Percentiles rank a stretch among this genome's conserved stretches.
Conservation (phyloP, 2,329 filamentous ascomycete genomes). For the Stachybotrys echinatus region DNA sequence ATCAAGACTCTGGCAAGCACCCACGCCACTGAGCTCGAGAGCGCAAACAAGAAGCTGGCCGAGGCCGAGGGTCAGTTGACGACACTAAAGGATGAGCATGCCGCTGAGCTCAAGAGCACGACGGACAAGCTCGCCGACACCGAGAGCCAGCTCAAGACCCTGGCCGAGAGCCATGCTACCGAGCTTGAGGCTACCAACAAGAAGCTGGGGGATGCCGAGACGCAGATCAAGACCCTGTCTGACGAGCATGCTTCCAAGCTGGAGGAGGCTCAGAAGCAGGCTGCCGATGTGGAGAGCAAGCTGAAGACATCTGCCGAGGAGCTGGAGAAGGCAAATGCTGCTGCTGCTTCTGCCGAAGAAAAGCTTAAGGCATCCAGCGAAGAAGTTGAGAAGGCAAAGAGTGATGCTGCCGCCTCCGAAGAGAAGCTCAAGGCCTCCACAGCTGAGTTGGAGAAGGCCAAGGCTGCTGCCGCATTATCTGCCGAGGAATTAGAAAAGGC, state of each 20-base stretch:
- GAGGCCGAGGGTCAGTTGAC: background rate
- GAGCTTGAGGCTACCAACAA: conserved; percentile 1
- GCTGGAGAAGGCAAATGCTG: conserved; percentile 10
- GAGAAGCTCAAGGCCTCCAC: background rate
- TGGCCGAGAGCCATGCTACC: background rate
- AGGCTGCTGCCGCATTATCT: background rate
- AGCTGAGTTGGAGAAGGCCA: background rate
- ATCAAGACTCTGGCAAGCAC: conserved; percentile 19
- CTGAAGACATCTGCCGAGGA: conserved; percentile 4
- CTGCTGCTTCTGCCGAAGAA: conserved; percentile 3
- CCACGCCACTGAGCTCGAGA: conserved; percentile 24
- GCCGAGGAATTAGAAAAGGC: background rate
- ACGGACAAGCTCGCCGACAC: conserved; percentile 8
- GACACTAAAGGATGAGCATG: conserved; percentile 3
- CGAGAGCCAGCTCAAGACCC: conserved; percentile 9
- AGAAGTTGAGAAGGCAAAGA: conserved; percentile 11
- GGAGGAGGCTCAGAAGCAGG: background rate
- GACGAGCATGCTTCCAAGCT: conserved; percentile 6
- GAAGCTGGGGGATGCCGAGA: background rate
- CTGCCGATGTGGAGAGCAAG: conserved; percentile 4
- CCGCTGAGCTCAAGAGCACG: conserved; percentile 1
- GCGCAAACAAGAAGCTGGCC: conserved; percentile 13
- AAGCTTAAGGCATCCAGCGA: conserved; percentile 8
- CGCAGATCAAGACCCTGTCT: conserved; percentile 3
- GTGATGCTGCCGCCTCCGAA: conserved; percentile 6